A percentile compares a stretch with the other conserved stretches of the same genome.
Evolutionary conservation across 306 rosid species (phyloP).

Genomic region (Rubus idaeus): DNA sequence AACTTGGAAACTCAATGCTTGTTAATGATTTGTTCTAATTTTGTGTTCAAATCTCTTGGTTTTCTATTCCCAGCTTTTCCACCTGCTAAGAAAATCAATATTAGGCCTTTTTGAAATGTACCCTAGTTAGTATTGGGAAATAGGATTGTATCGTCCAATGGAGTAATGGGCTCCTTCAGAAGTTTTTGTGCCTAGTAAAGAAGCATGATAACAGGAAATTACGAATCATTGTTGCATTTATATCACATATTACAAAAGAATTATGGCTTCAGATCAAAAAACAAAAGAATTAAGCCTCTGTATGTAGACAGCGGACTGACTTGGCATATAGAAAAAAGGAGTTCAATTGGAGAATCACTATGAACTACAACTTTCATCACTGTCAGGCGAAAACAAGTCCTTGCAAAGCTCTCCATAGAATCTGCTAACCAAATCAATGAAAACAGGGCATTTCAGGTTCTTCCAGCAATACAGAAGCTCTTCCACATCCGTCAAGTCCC

Average conservation of each 20-base stretch:
- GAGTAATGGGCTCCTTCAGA: no score
- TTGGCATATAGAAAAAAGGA: no score
- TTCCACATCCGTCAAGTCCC: constrained; percentile 78
- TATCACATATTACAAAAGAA: neutral
- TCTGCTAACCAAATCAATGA: constrained; percentile 68
- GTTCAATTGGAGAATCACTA: constrained; percentile 2
- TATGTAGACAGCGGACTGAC: neutral
- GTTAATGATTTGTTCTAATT: neutral
- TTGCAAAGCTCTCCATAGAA: constrained; percentile 92
- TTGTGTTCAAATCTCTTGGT: no score
- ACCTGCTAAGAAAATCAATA: neutral
- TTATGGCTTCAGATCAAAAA: neutral
- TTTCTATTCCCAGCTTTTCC: neutral
- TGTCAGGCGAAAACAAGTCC: constrained; percentile 69
- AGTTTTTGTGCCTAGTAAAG: neutral
- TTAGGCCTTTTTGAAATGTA: neutral
- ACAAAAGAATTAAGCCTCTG: constrained; percentile 3
- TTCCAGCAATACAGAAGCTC: constrained; percentile 87
- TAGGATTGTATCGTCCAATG: neutral
- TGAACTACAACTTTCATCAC: constrained; percentile 29
- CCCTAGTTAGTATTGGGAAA: neutral
- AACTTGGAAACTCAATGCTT: neutral
- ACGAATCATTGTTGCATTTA: neutral
- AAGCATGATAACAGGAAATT: neutral
- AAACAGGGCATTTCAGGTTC: constrained; percentile 71